Conservation (phyloP, 73 alveolate species). For the Tetrahymena elliotti region DNA sequence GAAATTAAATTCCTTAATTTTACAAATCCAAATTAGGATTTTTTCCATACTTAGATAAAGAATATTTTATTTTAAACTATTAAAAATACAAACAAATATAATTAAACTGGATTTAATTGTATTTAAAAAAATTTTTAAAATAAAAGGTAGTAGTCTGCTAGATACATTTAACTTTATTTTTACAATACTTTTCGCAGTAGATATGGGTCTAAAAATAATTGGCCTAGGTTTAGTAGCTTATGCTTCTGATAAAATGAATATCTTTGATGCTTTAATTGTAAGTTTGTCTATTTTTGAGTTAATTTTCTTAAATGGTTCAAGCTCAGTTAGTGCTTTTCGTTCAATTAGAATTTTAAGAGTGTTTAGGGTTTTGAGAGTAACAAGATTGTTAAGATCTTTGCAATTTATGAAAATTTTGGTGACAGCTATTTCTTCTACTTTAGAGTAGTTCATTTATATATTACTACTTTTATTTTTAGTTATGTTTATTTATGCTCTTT, state of each 20-base stretch:
- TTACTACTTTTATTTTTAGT: constrained; percentile 74
- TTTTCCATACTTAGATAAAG: no score
- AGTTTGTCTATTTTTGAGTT: constrained; percentile 82
- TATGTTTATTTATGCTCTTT: constrained; percentile 77
- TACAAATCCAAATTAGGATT: no score
- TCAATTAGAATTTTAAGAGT: constrained; percentile 90
- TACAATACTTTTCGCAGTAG: constrained; percentile 81
- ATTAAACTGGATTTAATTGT: background rate
- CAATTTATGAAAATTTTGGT: constrained; percentile 82
- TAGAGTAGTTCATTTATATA: constrained; percentile 69
- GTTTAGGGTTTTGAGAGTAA: constrained; percentile 90
- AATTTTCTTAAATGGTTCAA: constrained; percentile 49
- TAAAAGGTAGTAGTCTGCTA: constrained; percentile 4
- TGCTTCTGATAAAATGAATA: constrained; percentile 84
- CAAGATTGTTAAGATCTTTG: constrained; percentile 79
- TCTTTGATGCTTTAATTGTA: constrained; percentile 85
- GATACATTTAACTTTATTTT: constrained; percentile 63
- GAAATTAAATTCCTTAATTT: no score
- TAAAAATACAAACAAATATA: no score
- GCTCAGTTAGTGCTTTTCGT: constrained; percentile 73
- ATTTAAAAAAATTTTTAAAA: no score
- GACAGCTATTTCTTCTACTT: constrained; percentile 68
- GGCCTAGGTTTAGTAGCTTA: constrained; percentile 87
- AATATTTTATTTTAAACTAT: no score
- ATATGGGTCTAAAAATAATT: constrained; percentile 79